Evolutionary conservation across 768 basidiomycete genomes (phyloP).

Genomic region (Chalciporus pseudorubinellus): DNA sequence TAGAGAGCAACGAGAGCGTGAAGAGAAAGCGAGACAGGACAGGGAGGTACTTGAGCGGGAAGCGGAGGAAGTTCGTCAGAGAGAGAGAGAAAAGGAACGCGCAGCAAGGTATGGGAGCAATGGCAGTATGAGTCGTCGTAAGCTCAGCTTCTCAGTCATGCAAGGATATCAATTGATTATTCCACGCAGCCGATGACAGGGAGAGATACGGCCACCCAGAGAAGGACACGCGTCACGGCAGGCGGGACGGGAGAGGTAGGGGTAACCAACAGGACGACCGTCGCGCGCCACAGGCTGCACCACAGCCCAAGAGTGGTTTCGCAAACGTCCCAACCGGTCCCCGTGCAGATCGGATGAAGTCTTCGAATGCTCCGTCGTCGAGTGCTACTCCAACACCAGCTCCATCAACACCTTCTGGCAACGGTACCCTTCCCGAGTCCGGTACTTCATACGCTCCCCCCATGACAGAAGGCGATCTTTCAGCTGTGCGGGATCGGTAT

Average conservation of each 20-base stretch:
- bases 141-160: constrained; percentile 2
- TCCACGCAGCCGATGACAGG: constrained; percentile 44
- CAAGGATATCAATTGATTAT: constrained; percentile 7
- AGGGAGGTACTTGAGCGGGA: constrained; percentile 73
- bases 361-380: constrained; percentile 30
- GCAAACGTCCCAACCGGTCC: constrained; percentile 83
- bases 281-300: constrained; percentile 32
- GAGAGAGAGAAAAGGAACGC: constrained; percentile 42
- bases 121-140: constrained; percentile 30
- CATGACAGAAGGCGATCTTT: constrained; percentile 79
- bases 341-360: constrained; percentile 66
- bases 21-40: constrained; percentile 58
- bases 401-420: constrained; percentile 35
- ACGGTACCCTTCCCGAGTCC: constrained; percentile 34
- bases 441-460: constrained; percentile 50
- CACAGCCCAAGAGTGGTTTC: constrained; percentile 44
- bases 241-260: constrained; percentile 40
- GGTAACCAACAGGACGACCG: constrained; percentile 38
- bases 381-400: constrained; percentile 51
- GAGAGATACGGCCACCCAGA: constrained; percentile 50
- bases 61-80: constrained; percentile 63
- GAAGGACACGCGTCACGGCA: constrained; percentile 43
- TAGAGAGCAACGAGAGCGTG: constrained; percentile 61
- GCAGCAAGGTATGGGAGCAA: constrained; percentile 40
- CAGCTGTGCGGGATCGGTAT: constrained; percentile 87